Evolutionary conservation across 1,139 yeast genomes (phyloP), one percentile per base, ranked within the genome.

Genomic region (Sugiyamaella paludigena): DNA sequence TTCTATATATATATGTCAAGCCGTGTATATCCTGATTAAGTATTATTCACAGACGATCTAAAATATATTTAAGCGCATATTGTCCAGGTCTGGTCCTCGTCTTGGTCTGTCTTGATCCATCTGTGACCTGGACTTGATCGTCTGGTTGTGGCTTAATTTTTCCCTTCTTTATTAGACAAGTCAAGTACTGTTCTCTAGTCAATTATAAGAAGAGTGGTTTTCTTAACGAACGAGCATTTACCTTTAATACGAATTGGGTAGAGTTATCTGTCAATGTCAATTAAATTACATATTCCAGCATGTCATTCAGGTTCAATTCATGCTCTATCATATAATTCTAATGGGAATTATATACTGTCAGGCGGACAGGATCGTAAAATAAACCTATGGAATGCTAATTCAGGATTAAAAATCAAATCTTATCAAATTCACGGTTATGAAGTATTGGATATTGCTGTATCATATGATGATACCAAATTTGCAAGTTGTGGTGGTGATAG

Each of bases 401-500:
- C 66, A 1, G 61, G 59, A 11, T 30, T 52, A 12, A 53, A 51
- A 29, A 51, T 66, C 33, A 58, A 63, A 39, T 45, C 57, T 2
- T 66, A 63, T 46, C 52, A 49, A 37, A 48, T 57, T 8, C 72
- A 69, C 44, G 66, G 66, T 8, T 60, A 64, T 42, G 71, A 65
- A 43, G 66, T 68, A 8, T 56, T 67, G 13, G 71, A 63, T 48
- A 51, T 68, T 7, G 59, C 61, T 4, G 60, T 68, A 7, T 44
- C 65, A 10, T 50, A 40, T 10, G 71, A 68, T 45, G 65, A 62
- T 45, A 43, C 66, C 26, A 33, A 48, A 50, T 67, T 70, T 48
- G 71, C 62, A 29, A 62, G 69, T 42, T 63, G 67, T 19, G 72
- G 74, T 12, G 71, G 71, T 5, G 74, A 70, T 47, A 53, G 68